Evolutionary conservation across 2,329 filamentous ascomycete species (phyloP).

Genomic region (Ophiostoma populinum): DNA sequence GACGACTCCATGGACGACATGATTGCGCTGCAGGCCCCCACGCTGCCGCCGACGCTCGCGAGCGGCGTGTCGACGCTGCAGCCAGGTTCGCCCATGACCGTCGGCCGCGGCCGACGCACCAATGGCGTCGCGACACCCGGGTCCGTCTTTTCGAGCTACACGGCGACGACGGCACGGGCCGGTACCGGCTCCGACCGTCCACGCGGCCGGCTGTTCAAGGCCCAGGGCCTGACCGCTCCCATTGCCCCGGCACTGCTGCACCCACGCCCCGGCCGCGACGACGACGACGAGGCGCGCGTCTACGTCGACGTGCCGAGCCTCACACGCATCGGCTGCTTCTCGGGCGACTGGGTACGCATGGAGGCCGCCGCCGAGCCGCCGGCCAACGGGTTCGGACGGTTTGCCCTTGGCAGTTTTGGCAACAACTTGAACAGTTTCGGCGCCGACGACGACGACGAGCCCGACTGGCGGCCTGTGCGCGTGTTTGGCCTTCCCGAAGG

Average conservation of each 20-base stretch:
- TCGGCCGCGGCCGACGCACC: slow-evolving; percentile 43
- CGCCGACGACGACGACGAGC: slow-evolving; percentile 30
- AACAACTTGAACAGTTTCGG: no score
- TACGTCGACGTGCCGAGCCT: slow-evolving; percentile 81
- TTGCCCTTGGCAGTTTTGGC: slow-evolving; percentile 50
- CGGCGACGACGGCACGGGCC: slow-evolving; percentile 64
- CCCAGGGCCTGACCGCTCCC: slow-evolving; percentile 53
- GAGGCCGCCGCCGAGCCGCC: slow-evolving; percentile 62
- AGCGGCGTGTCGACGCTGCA: slow-evolving; percentile 68
- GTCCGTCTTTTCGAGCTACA: slow-evolving; percentile 79
- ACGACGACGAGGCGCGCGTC: slow-evolving; percentile 78
- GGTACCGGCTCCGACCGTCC: slow-evolving; percentile 50
- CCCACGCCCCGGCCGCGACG: slow-evolving; percentile 56
- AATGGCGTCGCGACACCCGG: slow-evolving; percentile 70
- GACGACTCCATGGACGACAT: slow-evolving; percentile 88
- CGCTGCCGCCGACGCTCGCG: slow-evolving; percentile 57
- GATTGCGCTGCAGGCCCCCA: slow-evolving; percentile 72
- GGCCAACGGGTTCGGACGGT: slow-evolving; percentile 45
- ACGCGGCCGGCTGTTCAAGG: slow-evolving; percentile 67
- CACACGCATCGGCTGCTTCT: slow-evolving; percentile 86
- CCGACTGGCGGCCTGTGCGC: slow-evolving; percentile 65
- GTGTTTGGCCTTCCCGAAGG: slow-evolving; percentile 79
- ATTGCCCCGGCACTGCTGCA: slow-evolving; percentile 69
- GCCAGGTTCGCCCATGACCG: slow-evolving; percentile 62
- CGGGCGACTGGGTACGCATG: slow-evolving; percentile 86